Conservation (phyloP, 805 yeast species). For the Jamesozyma piceae region DNA sequence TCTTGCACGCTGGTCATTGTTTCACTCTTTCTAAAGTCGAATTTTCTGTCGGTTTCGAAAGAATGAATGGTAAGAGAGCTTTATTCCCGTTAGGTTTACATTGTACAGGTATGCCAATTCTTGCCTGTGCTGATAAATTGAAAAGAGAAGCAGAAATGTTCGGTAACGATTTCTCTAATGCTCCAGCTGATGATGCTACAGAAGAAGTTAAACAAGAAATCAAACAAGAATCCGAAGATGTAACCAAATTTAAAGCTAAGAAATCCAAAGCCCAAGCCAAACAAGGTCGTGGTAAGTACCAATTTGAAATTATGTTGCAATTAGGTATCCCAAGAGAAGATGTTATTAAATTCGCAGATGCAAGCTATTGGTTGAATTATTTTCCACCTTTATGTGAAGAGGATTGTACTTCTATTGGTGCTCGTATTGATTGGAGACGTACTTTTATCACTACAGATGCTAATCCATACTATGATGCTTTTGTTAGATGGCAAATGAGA, state of each 20-base stretch:
- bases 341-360: conserved; percentile 79
- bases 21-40: conserved; percentile 93
- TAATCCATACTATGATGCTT: conserved; percentile 90
- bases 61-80: conserved; percentile 89
- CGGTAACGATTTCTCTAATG: conserved; percentile 69
- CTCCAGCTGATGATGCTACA: conserved; percentile 51
- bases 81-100: conserved; percentile 96
- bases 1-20: conserved; percentile 93
- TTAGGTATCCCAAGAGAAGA: conserved; percentile 80
- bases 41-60: conserved; percentile 84
- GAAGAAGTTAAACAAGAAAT: conserved; percentile 28
- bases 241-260: conserved; percentile 83
- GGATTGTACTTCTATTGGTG: conserved; percentile 76
- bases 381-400: conserved; percentile 85
- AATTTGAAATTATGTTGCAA: conserved; percentile 93
- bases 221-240: conserved; percentile 52
- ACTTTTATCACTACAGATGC: conserved; percentile 90
- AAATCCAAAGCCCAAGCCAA: conserved; percentile 92
- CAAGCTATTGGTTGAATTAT: conserved; percentile 79
- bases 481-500: conserved; percentile 94
- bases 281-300: conserved; percentile 88
- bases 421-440: conserved; percentile 97
- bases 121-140: conserved; percentile 91
- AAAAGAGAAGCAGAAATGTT: conserved; percentile 86
- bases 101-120: conserved; percentile 98